Conservation (phyloP, 345 rosid genomes). For the Populus euphratica region DNA sequence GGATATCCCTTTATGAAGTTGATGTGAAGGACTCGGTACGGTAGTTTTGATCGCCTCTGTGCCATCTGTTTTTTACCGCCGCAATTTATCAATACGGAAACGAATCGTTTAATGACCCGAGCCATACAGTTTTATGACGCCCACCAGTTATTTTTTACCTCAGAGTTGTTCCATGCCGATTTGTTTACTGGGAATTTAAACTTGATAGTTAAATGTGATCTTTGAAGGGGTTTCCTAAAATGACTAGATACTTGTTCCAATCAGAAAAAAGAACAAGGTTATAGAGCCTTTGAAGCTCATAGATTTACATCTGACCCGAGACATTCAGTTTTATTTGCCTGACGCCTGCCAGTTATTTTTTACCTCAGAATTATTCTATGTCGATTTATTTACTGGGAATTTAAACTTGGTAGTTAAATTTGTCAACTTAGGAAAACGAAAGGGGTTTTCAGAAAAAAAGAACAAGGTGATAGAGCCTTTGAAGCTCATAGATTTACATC, state of each 20-base stretch:
- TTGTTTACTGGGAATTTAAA: background rate
- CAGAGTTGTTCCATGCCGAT: background rate
- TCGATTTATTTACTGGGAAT: background rate
- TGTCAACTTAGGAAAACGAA: no score
- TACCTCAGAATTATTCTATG: background rate
- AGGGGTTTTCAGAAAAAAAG: no score
- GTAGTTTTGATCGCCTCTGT: background rate
- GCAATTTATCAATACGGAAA: background rate
- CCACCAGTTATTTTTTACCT: background rate
- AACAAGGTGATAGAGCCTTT: background rate
- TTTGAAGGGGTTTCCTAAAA: background rate
- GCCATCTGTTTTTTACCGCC: background rate
- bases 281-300: no score
- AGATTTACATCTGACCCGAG: no score
- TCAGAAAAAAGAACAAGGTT: no score
- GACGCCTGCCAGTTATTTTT: background rate
- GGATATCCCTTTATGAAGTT: no score
- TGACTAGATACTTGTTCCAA: background rate
- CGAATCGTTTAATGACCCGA: background rate
- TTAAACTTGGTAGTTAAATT: background rate
- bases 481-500: background rate
- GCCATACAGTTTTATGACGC: background rate
- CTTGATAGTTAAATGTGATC: background rate
- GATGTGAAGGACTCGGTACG: background rate
- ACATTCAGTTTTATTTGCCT: background rate